Conservation (phyloP, 306 rosid genomes). For the Ziziphus jujuba region DNA sequence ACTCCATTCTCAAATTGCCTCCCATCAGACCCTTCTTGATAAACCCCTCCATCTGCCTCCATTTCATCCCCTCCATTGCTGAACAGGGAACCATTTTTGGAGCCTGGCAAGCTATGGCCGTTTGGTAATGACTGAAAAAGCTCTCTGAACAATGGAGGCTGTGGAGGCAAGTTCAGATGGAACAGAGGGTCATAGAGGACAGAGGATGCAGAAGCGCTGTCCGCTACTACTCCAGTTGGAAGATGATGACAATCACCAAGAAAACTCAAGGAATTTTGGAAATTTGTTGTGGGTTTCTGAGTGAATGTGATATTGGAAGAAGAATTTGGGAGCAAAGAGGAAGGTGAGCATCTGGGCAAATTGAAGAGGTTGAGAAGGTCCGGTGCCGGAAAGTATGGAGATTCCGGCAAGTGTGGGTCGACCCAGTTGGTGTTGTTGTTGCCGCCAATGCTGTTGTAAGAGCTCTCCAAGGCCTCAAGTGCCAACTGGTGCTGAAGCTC, state of each 20-base stretch:
- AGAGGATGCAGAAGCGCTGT: slow-evolving; percentile 46
- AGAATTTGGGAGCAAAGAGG: slow-evolving; percentile 50
- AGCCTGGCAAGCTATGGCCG: slow-evolving; percentile 62
- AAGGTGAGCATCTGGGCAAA: slow-evolving; percentile 51
- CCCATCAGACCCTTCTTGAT: slow-evolving; percentile 46
- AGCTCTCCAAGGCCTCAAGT: slow-evolving; percentile 28
- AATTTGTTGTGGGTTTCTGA: slow-evolving; percentile 23
- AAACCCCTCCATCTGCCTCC: slow-evolving; percentile 46
- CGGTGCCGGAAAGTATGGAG: slow-evolving; percentile 46
- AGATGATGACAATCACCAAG: slow-evolving; percentile 35
- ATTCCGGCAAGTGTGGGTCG: slow-evolving; percentile 40
- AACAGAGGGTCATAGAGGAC: slow-evolving; percentile 67
- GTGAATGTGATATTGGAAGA: slow-evolving; percentile 39
- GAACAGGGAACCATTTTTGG: slow-evolving; percentile 47
- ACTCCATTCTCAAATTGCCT: slow-evolving; percentile 65
- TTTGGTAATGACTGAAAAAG: slow-evolving; percentile 69
- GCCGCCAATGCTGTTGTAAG: slow-evolving; percentile 23
- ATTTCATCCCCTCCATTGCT: slow-evolving; percentile 57
- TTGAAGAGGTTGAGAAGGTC: slow-evolving; percentile 78
- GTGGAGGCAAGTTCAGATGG: slow-evolving; percentile 86
- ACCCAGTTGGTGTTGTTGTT: slow-evolving; percentile 7
- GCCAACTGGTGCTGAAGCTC: slow-evolving; percentile 46
- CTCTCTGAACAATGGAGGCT: slow-evolving; percentile 73
- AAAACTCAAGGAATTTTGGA: slow-evolving; percentile 40
- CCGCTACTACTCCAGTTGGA: slow-evolving; percentile 10